phyloP scores from a whole-genome alignment of 352 stramenopile species.

The Globisporangium emineosum region DNA sequence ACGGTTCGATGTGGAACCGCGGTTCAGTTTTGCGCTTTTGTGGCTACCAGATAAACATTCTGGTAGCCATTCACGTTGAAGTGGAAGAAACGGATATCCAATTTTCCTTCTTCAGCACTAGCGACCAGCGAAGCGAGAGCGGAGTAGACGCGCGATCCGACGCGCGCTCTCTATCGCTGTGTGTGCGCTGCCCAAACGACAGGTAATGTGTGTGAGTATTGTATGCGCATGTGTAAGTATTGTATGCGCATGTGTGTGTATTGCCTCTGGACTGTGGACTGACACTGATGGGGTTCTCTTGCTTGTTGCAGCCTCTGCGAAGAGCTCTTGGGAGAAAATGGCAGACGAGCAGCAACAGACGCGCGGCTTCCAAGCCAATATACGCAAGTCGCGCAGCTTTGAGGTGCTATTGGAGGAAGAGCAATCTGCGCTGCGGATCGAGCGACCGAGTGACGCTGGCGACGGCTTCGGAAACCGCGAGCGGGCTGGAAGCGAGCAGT shows the following conservation, averaged over 20 bases:
- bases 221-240: too few species aligned
- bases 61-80: too few species aligned
- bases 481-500: background rate
- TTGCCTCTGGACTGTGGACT: background rate
- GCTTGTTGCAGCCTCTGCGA: background rate
- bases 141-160: background rate
- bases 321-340: background rate
- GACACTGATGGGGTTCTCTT: too few species aligned
- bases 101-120: too few species aligned
- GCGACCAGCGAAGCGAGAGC: background rate
- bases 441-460: background rate
- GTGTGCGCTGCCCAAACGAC: background rate
- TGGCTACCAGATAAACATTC: too few species aligned
- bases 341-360: conserved; percentile 1
- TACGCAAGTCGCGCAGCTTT: conserved; percentile 57
- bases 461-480: background rate
- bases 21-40: too few species aligned
- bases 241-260: background rate
- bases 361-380: conserved; percentile 3
- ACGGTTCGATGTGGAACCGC: background rate
- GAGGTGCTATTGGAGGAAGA: conserved; percentile 28
- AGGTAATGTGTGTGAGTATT: background rate
- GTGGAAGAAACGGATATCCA: too few species aligned
- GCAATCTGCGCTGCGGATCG: background rate
- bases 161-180: background rate